phyloP scores from a whole-genome alignment of 225 moss, liverwort and hornwort genomes.

The Polytrichum formosum region DNA sequence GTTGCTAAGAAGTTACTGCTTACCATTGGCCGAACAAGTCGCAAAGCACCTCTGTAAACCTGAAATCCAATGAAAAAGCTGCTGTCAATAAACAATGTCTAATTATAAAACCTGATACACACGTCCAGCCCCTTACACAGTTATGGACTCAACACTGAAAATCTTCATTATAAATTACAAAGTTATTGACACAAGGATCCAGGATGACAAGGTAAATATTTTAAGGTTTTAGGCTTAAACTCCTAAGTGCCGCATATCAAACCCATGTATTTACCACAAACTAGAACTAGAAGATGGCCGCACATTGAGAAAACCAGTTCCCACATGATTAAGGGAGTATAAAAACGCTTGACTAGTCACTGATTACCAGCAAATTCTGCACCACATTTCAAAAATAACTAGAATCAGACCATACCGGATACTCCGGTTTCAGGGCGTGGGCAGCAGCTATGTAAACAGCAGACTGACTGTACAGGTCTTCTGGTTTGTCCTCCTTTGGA shows the following conservation, averaged over 20 bases:
- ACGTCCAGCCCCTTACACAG: no score
- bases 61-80: slow-evolving; percentile 11
- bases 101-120: background rate
- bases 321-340: background rate
- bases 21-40: slow-evolving; percentile 66
- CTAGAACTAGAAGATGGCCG: background rate
- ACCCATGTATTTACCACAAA: background rate
- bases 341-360: no score
- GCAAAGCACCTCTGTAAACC: slow-evolving; percentile 66
- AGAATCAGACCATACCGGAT: slow-evolving; percentile 33
- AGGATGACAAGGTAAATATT: no score
- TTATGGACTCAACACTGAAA: no score
- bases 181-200: no score
- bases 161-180: no score
- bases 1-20: slow-evolving; percentile 2
- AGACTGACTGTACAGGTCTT: slow-evolving; percentile 64
- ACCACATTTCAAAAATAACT: background rate
- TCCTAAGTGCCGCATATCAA: no score
- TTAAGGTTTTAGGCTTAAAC: no score
- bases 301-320: background rate
- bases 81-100: background rate
- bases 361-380: no score
- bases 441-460: slow-evolving; percentile 70
- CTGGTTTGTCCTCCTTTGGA: slow-evolving; percentile 37
- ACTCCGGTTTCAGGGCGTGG: slow-evolving; percentile 66